Percentiles rank a stretch among this genome's conserved stretches.
Evolutionary conservation across 2,329 filamentous ascomycete genomes (phyloP).

Genomic region (Dothideomycetidae sp.): DNA sequence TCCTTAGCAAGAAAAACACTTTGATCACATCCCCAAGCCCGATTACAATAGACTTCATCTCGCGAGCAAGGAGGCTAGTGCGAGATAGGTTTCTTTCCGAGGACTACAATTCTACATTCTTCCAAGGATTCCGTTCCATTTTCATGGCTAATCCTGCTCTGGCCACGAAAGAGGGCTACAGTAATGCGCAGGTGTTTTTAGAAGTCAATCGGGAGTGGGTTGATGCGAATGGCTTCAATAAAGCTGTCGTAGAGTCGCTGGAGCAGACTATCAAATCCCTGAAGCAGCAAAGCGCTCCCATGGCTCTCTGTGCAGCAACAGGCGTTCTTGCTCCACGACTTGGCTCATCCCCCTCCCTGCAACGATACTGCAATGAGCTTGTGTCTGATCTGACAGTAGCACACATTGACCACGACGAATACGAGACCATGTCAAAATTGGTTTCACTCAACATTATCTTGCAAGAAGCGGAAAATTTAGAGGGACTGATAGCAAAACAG

Average conservation of each 20-base stretch:
- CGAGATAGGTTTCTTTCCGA: not conserved
- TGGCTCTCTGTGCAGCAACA: slow-evolving; percentile 35
- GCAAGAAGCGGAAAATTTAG: slow-evolving; percentile 32
- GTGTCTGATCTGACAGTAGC: slow-evolving; percentile 44
- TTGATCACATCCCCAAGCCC: slow-evolving; percentile 36
- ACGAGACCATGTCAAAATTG: slow-evolving; percentile 30
- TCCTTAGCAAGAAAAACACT: slow-evolving; percentile 41
- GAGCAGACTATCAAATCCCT: slow-evolving; percentile 22
- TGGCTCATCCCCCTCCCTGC: slow-evolving; percentile 32
- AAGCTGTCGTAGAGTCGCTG: slow-evolving; percentile 21
- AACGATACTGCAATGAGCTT: slow-evolving; percentile 44
- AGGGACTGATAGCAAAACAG: slow-evolving; percentile 40
- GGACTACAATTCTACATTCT: slow-evolving; percentile 1
- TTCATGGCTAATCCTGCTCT: slow-evolving; percentile 9
- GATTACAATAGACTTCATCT: slow-evolving; percentile 39
- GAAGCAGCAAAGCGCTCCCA: slow-evolving; percentile 26
- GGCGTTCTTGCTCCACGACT: slow-evolving; percentile 36
- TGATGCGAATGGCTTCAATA: slow-evolving; percentile 29
- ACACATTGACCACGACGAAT: slow-evolving; percentile 29
- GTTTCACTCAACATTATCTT: slow-evolving; percentile 42
- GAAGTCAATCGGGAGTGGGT: slow-evolving; percentile 26
- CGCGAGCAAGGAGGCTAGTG: slow-evolving; percentile 29
- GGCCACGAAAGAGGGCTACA: slow-evolving; percentile 23
- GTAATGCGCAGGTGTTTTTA: slow-evolving; percentile 27
- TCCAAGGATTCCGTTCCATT: not conserved